Conservation (phyloP, 1,284 basidiomycete genomes). For the Tilletiopsis washingtonensis region DNA sequence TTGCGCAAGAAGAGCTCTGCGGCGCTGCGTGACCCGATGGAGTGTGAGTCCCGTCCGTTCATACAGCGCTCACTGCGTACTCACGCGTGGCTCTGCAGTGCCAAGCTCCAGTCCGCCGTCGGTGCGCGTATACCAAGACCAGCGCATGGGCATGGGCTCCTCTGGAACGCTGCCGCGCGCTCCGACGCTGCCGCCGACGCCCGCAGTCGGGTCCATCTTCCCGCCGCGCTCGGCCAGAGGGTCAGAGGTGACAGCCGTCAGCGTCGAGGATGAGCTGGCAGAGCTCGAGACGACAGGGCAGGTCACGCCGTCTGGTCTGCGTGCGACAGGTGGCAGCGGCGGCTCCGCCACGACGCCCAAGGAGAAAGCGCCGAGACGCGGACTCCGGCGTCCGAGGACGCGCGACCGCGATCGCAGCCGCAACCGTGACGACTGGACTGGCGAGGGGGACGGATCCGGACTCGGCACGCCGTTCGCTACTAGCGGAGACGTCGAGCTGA, state of each 20-base stretch:
- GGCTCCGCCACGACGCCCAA: no score
- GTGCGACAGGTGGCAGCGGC: background rate
- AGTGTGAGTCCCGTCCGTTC: constrained; percentile 1
- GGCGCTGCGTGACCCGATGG: constrained; percentile 2
- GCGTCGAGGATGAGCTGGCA: background rate
- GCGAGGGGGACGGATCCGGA: background rate
- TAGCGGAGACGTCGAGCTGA: constrained; percentile 37
- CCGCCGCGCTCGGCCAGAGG: background rate
- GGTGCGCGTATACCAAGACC: no score
- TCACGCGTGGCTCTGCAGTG: no score
- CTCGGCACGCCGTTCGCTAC: background rate
- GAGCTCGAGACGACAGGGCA: no score
- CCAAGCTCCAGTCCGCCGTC: no score
- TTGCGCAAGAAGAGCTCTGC: constrained; percentile 30
- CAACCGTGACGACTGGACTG: background rate
- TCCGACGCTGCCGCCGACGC: no score
- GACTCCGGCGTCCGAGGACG: background rate
- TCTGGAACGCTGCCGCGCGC: no score
- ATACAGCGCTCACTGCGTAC: no score
- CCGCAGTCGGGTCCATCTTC: no score
- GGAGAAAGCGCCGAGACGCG: background rate
- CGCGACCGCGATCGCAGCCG: background rate
- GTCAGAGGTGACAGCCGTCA: background rate
- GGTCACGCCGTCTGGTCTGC: no score
- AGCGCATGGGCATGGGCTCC: no score